These are phyloP conservation scores for Crithidia brevicula DNA, from an alignment of 208 protist genomes.

Conservation along the genomic window DNA sequence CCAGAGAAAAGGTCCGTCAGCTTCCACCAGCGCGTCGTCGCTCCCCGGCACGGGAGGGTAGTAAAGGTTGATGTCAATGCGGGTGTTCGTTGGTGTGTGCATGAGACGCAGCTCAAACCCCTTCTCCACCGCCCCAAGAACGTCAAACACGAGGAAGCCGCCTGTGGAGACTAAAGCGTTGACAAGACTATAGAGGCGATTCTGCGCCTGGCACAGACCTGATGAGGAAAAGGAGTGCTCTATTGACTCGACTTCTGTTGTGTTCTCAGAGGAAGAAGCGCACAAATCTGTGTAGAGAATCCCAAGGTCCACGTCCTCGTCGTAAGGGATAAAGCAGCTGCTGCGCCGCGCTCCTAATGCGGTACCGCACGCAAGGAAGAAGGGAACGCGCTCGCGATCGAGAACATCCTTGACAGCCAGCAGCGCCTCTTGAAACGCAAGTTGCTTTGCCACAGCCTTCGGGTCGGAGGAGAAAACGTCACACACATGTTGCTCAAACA, in stretches of 20 bases:
- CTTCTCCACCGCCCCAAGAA: slow-evolving; percentile 68
- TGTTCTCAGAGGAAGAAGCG: not conserved
- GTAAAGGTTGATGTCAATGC: slow-evolving; percentile 88
- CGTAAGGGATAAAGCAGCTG: slow-evolving; percentile 84
- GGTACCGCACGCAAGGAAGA: slow-evolving; percentile 88
- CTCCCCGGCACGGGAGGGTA: slow-evolving; percentile 53
- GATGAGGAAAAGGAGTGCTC: not conserved
- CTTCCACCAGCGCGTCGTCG: slow-evolving; percentile 34
- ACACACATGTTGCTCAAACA: slow-evolving; percentile 24
- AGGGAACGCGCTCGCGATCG: slow-evolving; percentile 29
- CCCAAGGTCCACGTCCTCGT: slow-evolving; percentile 90
- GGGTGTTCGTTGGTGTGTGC: slow-evolving; percentile 58
- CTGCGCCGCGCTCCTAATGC: slow-evolving; percentile 83
- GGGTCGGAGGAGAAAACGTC: not conserved
- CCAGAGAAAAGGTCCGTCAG: slow-evolving; percentile 73
- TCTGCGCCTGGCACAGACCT: slow-evolving; percentile 11
- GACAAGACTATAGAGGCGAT: slow-evolving; percentile 40
- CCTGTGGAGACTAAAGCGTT: slow-evolving; percentile 26
- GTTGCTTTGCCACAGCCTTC: slow-evolving; percentile 44
- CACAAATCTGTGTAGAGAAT: slow-evolving; percentile 60
- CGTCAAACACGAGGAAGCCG: slow-evolving; percentile 69
- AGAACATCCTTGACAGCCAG: slow-evolving; percentile 54
- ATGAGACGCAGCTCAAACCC: slow-evolving; percentile 84
- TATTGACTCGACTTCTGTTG: not conserved
- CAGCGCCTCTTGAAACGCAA: slow-evolving; percentile 66